These are phyloP conservation scores for Gossypium herbaceum DNA, from an alignment of 345 rosid species.

Conservation along the genomic window DNA sequence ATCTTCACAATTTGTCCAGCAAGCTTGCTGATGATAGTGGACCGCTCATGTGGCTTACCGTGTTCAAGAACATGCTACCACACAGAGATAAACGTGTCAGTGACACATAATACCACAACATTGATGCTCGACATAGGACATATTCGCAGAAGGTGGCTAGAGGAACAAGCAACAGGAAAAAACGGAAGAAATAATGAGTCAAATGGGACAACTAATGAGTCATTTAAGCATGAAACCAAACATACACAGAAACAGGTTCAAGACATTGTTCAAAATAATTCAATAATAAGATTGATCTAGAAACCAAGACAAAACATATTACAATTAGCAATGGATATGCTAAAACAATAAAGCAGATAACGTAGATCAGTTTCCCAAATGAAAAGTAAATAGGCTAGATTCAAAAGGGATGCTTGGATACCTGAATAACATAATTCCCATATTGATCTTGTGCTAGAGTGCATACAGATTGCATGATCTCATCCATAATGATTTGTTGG, in stretches of 20 bases:
- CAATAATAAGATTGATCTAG: neutral
- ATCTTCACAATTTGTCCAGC: constrained; percentile 89
- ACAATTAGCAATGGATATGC: neutral
- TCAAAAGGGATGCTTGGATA: constrained; percentile 15
- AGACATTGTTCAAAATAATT: neutral
- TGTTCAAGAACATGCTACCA: constrained; percentile 85
- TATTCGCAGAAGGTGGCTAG: neutral
- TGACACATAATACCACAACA: neutral
- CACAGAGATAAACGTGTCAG: constrained; percentile 17
- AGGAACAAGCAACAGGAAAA: neutral
- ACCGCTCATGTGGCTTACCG: constrained; percentile 73
- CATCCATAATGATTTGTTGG: constrained; percentile 75
- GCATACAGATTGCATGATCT: constrained; percentile 75
- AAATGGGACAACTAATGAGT: neutral
- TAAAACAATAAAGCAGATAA: neutral
- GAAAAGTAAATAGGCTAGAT: neutral
- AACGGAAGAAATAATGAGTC: neutral
- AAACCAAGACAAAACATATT: constrained; percentile 5
- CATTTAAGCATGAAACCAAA: neutral
- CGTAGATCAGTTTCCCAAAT: constrained; percentile 2
- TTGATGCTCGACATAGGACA: neutral
- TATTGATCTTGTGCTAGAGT: constrained; percentile 86
- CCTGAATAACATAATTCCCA: constrained; percentile 98
- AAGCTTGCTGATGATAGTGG: constrained; percentile 72
- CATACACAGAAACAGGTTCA: neutral